phyloP scores from a whole-genome alignment of 768 basidiomycete genomes.

The Tephrocybe sp. region DNA sequence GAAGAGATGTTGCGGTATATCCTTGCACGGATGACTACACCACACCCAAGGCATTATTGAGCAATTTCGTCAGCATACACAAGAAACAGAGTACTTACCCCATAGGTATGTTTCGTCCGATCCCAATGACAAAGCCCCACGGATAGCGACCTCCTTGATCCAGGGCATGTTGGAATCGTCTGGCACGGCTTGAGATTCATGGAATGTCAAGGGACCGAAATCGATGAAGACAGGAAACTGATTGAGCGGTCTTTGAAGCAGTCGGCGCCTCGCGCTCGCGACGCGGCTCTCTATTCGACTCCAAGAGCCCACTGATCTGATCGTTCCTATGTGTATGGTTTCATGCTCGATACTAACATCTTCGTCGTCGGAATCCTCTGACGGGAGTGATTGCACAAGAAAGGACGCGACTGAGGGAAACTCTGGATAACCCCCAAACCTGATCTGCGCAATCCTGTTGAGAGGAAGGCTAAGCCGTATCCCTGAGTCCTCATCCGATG shows the following conservation, averaged over 20 bases:
- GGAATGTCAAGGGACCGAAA: constrained; percentile 39
- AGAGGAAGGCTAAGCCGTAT: constrained; percentile 49
- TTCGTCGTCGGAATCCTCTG: constrained; percentile 20
- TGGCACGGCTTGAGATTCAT: constrained; percentile 19
- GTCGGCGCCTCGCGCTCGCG: constrained; percentile 26
- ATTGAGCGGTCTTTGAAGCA: constrained; percentile 8
- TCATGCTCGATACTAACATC: constrained; percentile 22
- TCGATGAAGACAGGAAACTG: constrained; percentile 37
- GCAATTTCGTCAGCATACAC: neutral
- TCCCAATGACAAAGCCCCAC: constrained; percentile 30
- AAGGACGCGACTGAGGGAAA: constrained; percentile 27
- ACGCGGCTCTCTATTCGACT: constrained; percentile 25
- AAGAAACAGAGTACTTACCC: constrained; percentile 23
- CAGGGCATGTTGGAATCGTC: constrained; percentile 12
- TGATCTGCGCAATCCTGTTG: constrained; percentile 30
- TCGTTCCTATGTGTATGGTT: constrained; percentile 30
- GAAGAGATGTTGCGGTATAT: constrained; percentile 33
- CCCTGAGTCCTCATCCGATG: constrained; percentile 32
- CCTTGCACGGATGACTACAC: constrained; percentile 35
- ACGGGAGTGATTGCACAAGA: constrained; percentile 19
- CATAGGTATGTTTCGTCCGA: constrained; percentile 31
- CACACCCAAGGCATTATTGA: neutral
- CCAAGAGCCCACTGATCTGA: constrained; percentile 26
- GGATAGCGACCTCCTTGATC: constrained; percentile 29
- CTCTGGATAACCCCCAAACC: constrained; percentile 23